Percentiles rank a stretch among this genome's conserved stretches.
These are phyloP conservation scores for Pouteria campechiana DNA, from an alignment of 179 eudicot species.

Conservation along the genomic window DNA sequence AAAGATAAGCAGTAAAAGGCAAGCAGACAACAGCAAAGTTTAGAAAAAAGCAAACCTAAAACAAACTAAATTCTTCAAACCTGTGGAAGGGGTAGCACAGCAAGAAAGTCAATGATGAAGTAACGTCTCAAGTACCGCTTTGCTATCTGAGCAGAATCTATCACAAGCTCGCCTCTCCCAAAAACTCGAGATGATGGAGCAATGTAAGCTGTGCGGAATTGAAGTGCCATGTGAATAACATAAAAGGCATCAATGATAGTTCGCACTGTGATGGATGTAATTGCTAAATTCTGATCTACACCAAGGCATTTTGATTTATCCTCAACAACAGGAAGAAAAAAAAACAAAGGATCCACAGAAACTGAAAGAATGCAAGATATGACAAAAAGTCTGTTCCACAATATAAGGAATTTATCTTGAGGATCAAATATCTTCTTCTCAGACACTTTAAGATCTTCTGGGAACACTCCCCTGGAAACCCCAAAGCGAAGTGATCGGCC, in stretches of 20 bases:
- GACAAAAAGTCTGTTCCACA: conserved; percentile 80
- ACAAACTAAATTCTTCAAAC: conserved; percentile 19
- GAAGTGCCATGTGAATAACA: conserved; percentile 81
- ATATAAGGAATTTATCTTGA: conserved; percentile 79
- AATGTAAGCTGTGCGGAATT: conserved; percentile 93
- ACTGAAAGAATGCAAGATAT: conserved; percentile 81
- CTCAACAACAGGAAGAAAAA: conserved; percentile 74
- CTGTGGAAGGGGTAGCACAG: conserved; percentile 98
- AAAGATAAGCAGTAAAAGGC: neutral
- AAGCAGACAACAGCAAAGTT: neutral
- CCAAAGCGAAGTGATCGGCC: conserved; percentile 88
- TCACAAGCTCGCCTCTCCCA: conserved; percentile 99
- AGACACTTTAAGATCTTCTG: conserved; percentile 88
- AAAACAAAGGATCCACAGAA: conserved; percentile 87
- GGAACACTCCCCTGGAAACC: conserved; percentile 82
- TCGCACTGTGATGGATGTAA: conserved; percentile 70
- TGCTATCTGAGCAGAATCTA: conserved; percentile 80
- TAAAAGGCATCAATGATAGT: conserved; percentile 81
- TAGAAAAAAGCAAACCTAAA: neutral
- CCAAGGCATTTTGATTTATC: conserved; percentile 38
- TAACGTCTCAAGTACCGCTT: conserved; percentile 65
- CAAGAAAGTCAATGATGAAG: conserved; percentile 78
- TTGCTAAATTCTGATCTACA: conserved; percentile 64
- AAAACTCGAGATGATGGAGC: conserved; percentile 98
- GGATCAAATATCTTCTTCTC: conserved; percentile 97